A percentile compares a stretch with the other conserved stretches of the same genome.
Evolutionary conservation across 1,284 basidiomycete genomes (phyloP).

Genomic region (Malassezia sympodialis): DNA sequence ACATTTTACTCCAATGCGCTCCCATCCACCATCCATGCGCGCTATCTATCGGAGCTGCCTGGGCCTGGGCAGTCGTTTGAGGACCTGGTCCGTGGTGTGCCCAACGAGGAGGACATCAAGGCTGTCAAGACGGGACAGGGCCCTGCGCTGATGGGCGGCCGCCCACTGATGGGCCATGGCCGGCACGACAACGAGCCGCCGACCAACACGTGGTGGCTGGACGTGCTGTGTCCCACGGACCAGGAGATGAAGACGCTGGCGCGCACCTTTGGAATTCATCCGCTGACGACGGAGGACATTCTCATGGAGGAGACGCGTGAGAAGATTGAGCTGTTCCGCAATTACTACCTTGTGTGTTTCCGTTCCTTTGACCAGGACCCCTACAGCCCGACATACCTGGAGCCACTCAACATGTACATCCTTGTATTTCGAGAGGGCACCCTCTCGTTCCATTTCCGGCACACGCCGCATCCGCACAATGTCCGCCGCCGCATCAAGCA

Average conservation of each 20-base stretch:
- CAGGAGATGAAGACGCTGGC: constrained; percentile 95
- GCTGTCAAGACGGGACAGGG: constrained; percentile 15
- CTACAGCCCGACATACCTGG: constrained; percentile 91
- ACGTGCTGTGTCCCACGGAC: constrained; percentile 85
- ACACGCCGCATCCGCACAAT: constrained; percentile 93
- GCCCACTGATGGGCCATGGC: constrained; percentile 11
- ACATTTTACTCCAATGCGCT: constrained; percentile 95
- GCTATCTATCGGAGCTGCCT: constrained; percentile 82
- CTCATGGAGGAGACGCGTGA: constrained; percentile 98
- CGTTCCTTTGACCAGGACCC: constrained; percentile 97
- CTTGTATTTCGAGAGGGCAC: constrained; percentile 98
- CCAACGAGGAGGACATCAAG: constrained; percentile 1
- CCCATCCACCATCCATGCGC: constrained; percentile 84
- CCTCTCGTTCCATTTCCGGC: constrained; percentile 90
- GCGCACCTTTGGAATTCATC: constrained; percentile 74
- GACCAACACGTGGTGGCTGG: constrained; percentile 91
- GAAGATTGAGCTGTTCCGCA: constrained; percentile 97
- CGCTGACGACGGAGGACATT: constrained; percentile 97
- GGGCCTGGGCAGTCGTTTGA: constrained; percentile 87
- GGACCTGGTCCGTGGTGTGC: constrained; percentile 67
- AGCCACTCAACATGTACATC: constrained; percentile 99
- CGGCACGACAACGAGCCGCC: constrained; percentile 51
- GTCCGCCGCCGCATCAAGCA: constrained; percentile 97
- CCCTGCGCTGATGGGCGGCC: constrained; percentile 8
- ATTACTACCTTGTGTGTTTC: constrained; percentile 99